Conservation (phyloP, 2,329 filamentous ascomycete genomes). For the Helotiales sp. region DNA sequence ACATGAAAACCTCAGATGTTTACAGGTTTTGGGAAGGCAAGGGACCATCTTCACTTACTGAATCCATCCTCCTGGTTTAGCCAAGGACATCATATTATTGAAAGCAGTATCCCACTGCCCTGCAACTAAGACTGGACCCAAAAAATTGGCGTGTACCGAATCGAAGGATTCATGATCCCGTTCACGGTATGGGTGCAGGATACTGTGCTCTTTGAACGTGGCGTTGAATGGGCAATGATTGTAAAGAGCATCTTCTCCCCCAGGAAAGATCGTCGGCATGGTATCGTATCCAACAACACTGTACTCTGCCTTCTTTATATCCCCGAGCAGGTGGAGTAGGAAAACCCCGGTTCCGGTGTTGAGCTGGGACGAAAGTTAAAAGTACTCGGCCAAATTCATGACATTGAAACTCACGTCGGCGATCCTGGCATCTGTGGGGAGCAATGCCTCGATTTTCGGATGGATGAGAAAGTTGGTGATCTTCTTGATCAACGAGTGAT, state of each 20-base stretch:
- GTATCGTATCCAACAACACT: neutral
- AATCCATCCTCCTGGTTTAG: constrained; percentile 1
- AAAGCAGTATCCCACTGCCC: neutral
- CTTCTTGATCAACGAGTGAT: neutral
- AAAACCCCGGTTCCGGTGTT: neutral
- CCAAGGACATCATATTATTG: neutral
- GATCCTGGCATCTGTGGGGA: neutral
- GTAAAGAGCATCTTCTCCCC: neutral
- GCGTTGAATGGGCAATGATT: neutral
- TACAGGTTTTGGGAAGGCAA: neutral
- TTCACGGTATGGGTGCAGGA: neutral
- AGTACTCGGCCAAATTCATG: neutral
- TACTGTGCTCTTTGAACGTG: neutral
- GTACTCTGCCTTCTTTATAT: neutral
- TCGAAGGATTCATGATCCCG: neutral
- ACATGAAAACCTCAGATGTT: neutral
- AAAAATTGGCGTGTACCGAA: constrained; percentile 5
- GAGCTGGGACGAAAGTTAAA: neutral
- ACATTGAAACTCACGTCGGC: neutral
- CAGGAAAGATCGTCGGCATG: neutral
- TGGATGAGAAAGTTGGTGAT: neutral
- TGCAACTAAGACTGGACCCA: neutral
- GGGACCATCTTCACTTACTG: neutral
- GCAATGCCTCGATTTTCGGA: neutral
- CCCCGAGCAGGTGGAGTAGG: neutral